phyloP scores from a whole-genome alignment of 2,329 filamentous ascomycete species.

The Penicillium sp. region DNA sequence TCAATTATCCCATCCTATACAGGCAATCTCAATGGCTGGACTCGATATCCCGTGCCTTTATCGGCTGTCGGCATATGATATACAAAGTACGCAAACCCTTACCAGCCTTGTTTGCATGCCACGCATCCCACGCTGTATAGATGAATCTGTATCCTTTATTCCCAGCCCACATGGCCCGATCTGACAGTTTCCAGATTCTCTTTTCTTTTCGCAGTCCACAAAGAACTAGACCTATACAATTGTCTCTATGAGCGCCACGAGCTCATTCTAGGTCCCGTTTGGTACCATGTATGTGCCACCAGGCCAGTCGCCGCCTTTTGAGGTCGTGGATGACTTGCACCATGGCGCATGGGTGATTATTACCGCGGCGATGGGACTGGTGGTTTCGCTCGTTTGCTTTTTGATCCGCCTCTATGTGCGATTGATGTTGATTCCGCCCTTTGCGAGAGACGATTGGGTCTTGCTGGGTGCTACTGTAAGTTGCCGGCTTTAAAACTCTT shows the following conservation, averaged over 20 bases:
- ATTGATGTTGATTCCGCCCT: conserved; percentile 33
- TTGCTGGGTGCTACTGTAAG: conserved; percentile 36
- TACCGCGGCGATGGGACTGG: conserved; percentile 39
- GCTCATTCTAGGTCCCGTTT: background rate
- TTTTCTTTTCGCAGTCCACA: background rate
- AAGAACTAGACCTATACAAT: background rate
- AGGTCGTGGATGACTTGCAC: conserved; percentile 42
- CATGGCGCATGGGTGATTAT: conserved; percentile 45
- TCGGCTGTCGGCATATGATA: conserved; percentile 6
- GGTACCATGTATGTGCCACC: conserved; percentile 29
- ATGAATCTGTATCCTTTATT: background rate
- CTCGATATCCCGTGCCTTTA: background rate
- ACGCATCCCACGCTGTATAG: background rate
- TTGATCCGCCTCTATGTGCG: conserved; percentile 41
- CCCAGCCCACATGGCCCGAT: background rate
- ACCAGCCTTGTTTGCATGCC: background rate
- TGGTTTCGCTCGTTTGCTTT: conserved; percentile 38
- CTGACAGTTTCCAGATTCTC: background rate
- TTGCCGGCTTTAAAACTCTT: background rate
- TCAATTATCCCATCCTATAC: background rate
- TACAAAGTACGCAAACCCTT: background rate
- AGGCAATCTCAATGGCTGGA: background rate
- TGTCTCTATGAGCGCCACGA: background rate
- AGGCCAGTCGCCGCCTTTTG: conserved; percentile 39
- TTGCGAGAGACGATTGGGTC: conserved; percentile 38